These are phyloP conservation scores for Nakataea oryzae DNA, from an alignment of 2,329 filamentous ascomycete genomes.

Conservation along the genomic window DNA sequence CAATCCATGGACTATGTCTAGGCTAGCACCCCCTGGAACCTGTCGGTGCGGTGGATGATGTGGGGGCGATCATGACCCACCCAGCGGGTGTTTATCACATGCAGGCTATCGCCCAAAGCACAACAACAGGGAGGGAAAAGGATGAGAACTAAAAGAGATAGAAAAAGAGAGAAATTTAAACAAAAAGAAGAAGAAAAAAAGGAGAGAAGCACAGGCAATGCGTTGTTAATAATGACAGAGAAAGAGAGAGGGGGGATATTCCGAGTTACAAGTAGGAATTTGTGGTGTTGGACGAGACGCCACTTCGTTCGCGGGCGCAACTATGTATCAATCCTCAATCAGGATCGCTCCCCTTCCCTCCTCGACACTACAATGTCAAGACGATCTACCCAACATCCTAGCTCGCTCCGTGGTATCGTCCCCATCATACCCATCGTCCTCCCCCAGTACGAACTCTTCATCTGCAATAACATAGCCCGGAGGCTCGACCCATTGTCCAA, in stretches of 20 bases:
- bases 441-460: constrained; percentile 53
- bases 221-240: no score
- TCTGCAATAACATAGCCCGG: constrained; percentile 67
- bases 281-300: no score
- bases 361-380: constrained; percentile 26
- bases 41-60: no score
- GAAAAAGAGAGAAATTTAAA: neutral
- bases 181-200: neutral
- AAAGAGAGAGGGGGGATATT: neutral
- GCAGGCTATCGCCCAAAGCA: neutral
- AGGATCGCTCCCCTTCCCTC: constrained; percentile 29
- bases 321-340: constrained; percentile 17
- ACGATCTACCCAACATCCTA: constrained; percentile 39
- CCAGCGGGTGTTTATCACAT: no score
- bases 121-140: neutral
- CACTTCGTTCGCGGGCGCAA: no score
- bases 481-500: constrained; percentile 73
- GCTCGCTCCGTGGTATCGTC: constrained; percentile 43
- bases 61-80: no score
- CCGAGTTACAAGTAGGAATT: no score
- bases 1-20: no score
- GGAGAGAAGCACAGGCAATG: constrained; percentile 4
- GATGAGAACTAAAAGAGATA: neutral
- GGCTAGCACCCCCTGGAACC: no score
- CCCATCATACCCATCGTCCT: constrained; percentile 30